phyloP scores from a whole-genome alignment of 2,329 filamentous ascomycete species.

The Camptophora hylomeconis region DNA sequence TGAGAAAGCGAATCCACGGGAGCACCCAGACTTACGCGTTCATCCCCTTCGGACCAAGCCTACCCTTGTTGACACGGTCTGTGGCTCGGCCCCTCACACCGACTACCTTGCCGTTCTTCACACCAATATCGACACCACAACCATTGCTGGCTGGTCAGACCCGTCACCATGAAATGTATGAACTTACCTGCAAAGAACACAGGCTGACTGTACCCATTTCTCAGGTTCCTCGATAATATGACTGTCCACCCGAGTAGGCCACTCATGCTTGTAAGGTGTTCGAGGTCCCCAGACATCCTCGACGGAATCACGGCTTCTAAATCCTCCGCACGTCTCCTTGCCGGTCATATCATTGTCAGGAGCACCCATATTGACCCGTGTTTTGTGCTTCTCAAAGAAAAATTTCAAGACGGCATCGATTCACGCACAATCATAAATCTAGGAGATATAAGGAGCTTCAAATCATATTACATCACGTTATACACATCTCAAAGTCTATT shows the following conservation, averaged over 20 bases:
- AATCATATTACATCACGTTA: too few species aligned
- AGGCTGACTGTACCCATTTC: constrained; percentile 28
- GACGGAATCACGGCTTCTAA: constrained; percentile 22
- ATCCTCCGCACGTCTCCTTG: too few species aligned
- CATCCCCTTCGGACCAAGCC: constrained; percentile 24
- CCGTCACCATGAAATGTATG: background rate
- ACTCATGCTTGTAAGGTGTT: constrained; percentile 23
- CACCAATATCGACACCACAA: constrained; percentile 24
- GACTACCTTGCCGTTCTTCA: constrained; percentile 25
- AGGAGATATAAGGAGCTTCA: too few species aligned
- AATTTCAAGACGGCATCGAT: too few species aligned
- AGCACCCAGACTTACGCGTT: constrained; percentile 17
- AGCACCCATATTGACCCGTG: too few species aligned
- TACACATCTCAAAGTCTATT: too few species aligned
- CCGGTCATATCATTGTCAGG: too few species aligned
- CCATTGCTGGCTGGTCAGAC: constrained; percentile 20
- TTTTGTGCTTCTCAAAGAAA: too few species aligned
- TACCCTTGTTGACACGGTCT: constrained; percentile 25
- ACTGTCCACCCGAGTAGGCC: constrained; percentile 22
- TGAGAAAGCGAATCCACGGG: background rate
- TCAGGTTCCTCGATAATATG: constrained; percentile 22
- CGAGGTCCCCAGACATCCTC: constrained; percentile 22
- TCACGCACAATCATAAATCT: too few species aligned
- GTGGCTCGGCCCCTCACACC: constrained; percentile 23
- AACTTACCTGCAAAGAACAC: constrained; percentile 26